Conservation (phyloP, 257 asterid genomes). For the Scutellaria barbata region DNA sequence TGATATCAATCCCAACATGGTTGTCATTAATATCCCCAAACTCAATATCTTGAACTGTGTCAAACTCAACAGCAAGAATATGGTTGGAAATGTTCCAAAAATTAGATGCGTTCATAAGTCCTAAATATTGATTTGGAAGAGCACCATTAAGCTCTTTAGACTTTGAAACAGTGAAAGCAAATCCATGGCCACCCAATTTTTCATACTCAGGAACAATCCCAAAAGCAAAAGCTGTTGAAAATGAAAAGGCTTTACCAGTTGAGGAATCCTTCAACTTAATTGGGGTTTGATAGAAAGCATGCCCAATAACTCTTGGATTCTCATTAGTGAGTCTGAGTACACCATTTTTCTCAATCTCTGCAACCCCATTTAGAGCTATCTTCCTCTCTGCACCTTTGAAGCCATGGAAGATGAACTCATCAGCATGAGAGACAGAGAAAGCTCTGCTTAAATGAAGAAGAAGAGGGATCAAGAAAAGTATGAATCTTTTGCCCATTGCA, state of each 20-base stretch:
- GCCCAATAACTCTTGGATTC: conserved; percentile 47
- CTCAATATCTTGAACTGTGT: conserved; percentile 55
- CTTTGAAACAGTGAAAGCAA: conserved; percentile 57
- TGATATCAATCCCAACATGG: conserved; percentile 75
- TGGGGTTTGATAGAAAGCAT: conserved; percentile 58
- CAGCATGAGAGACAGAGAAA: conserved; percentile 36
- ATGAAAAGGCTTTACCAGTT: conserved; percentile 53
- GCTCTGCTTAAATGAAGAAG: conserved; percentile 38
- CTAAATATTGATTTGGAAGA: conserved; percentile 63
- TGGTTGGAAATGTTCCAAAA: conserved; percentile 66
- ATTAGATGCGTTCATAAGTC: conserved; percentile 49
- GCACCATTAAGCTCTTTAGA: conserved; percentile 47
- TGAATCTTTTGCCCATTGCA: conserved; percentile 49
- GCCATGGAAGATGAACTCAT: conserved; percentile 56
- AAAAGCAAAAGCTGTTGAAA: conserved; percentile 75
- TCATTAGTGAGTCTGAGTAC: conserved; percentile 58
- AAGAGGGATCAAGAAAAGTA: conserved; percentile 32
- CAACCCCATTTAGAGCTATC: conserved; percentile 52
- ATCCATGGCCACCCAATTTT: conserved; percentile 72
- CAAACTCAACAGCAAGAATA: conserved; percentile 76
- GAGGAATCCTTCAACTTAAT: conserved; percentile 51
- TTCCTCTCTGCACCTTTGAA: conserved; percentile 41
- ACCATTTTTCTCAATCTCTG: conserved; percentile 57
- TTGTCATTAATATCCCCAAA: conserved; percentile 66
- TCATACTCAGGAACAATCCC: conserved; percentile 60